Base-by-base conservation (phyloP, 2,329 filamentous ascomycete genomes). In the Pseudofabraea citricarpa region DNA sequence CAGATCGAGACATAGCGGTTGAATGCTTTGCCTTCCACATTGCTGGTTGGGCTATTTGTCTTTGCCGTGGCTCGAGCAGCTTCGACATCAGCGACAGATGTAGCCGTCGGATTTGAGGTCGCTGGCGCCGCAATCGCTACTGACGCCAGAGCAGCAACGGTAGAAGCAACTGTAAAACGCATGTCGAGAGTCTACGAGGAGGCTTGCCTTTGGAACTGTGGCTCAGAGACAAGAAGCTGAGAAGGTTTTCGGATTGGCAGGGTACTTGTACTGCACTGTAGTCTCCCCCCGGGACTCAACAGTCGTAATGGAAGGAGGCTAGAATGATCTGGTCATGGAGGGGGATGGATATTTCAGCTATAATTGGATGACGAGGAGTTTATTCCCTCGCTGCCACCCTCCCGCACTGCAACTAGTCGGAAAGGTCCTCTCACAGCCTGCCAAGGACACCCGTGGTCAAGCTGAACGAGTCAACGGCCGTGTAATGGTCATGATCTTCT, bases 1-100 rank as follows among this genome's bases (percentile, higher is more conserved):
- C 83, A 90, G 62, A 90, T 80, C 45, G 81, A 76, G 43, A 80
- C 79, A 48, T 87, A 77, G 13, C 86, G 79, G 59, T 89, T 76
- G 59, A 90, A 90, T 0, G 74, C 79, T 58, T 83, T 79, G 49
- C 87, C 87, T 58, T 79, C 73, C 40, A 90, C 79, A 55, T 79
- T 60, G 60, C 73, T 81, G 23, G 74, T 79, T 2, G 81, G 79
- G 48, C 77, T 79, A 48, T 67, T 64, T 1, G 81, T 81, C 58
- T 72, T 70, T 9, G 79, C 80, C 1, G 77, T 83, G 6, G 80
- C 80, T 40, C 71, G 72, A 20, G 78, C 77, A 15, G 72, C 71
- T 5, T 70, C 68, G 6, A 83, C 77, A 36, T 69, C 67, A 16
- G 67, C 60, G 15, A 71, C 59, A 20, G 62, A 66, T 3, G 77